These are phyloP conservation scores for Stagonosporopsis vannaccii DNA, from an alignment of 2,329 filamentous ascomycete genomes.

Conservation along the genomic window DNA sequence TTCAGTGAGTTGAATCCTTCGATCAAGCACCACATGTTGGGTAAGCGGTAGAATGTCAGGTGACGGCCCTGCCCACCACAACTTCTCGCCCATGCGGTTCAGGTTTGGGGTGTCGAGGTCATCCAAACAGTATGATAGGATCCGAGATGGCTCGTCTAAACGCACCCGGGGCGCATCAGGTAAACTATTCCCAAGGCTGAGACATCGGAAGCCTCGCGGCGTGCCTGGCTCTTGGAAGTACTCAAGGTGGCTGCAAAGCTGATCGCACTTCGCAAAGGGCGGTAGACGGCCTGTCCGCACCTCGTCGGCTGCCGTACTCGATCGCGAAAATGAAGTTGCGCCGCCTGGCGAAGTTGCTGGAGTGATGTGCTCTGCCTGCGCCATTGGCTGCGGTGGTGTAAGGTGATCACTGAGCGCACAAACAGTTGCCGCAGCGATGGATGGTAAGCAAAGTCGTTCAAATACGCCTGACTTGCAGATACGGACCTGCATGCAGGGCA, in stretches of 20 bases:
- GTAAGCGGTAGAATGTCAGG: slow-evolving; percentile 20
- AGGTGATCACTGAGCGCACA: slow-evolving; percentile 10
- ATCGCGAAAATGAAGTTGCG: slow-evolving; percentile 16
- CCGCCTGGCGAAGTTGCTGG: slow-evolving; percentile 18
- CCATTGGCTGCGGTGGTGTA: slow-evolving; percentile 13
- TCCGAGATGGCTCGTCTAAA: not conserved
- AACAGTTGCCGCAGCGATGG: slow-evolving; percentile 16
- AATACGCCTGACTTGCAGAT: slow-evolving; percentile 14
- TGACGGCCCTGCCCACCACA: not conserved
- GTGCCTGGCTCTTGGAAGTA: slow-evolving; percentile 19
- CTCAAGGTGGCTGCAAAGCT: slow-evolving; percentile 25
- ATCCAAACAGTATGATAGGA: not conserved
- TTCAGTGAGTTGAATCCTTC: slow-evolving; percentile 27
- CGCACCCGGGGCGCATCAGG: not conserved
- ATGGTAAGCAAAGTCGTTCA: slow-evolving; percentile 10
- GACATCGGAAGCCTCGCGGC: slow-evolving; percentile 16
- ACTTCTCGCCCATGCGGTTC: not conserved
- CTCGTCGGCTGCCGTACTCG: slow-evolving; percentile 14
- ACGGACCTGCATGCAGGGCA: slow-evolving; percentile 6
- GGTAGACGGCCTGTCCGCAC: slow-evolving; percentile 2
- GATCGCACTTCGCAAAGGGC: slow-evolving; percentile 18
- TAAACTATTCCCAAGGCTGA: not conserved
- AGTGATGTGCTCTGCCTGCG: slow-evolving; percentile 15
- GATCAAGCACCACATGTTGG: slow-evolving; percentile 26
- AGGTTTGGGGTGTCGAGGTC: not conserved